A percentile compares a stretch with the other conserved stretches of the same genome.
Conservation (phyloP, 495 filamentous ascomycete genomes). For the Tuber indicum region DNA sequence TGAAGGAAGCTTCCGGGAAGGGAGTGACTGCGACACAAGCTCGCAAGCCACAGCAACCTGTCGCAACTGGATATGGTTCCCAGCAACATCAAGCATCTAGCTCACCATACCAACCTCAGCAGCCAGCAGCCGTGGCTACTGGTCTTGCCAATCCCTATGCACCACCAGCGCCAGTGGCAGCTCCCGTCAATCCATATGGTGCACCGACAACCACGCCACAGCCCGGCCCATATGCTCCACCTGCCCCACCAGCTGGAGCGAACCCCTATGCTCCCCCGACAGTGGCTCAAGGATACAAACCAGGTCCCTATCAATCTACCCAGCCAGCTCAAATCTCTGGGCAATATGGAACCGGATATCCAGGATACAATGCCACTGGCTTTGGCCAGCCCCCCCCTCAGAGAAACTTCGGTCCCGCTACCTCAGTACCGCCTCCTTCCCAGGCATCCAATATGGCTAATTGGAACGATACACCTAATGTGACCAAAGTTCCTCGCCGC, state of each 20-base stretch:
- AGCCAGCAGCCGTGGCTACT: slow-evolving; percentile 38
- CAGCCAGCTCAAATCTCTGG: slow-evolving; percentile 44
- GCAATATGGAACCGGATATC: slow-evolving; percentile 45
- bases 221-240: slow-evolving; percentile 59
- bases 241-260: slow-evolving; percentile 15
- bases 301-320: slow-evolving; percentile 50
- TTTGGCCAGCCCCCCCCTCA: slow-evolving; percentile 51
- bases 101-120: slow-evolving; percentile 44
- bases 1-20: slow-evolving; percentile 78
- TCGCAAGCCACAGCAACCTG: slow-evolving; percentile 38
- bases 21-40: slow-evolving; percentile 41
- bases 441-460: slow-evolving; percentile 62
- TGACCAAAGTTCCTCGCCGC: slow-evolving; percentile 58
- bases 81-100: slow-evolving; percentile 42
- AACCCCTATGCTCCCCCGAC: neutral
- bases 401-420: slow-evolving; percentile 54
- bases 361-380: slow-evolving; percentile 36
- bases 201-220: slow-evolving; percentile 45
- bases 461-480: slow-evolving; percentile 95
- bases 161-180: slow-evolving; percentile 31
- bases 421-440: slow-evolving; percentile 60
- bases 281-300: slow-evolving; percentile 18
- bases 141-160: slow-evolving; percentile 39
- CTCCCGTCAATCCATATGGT: slow-evolving; percentile 35
- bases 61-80: slow-evolving; percentile 42